These are phyloP conservation scores for Golubevia sp. DNA, from an alignment of 1,284 basidiomycete species.

Conservation along the genomic window DNA sequence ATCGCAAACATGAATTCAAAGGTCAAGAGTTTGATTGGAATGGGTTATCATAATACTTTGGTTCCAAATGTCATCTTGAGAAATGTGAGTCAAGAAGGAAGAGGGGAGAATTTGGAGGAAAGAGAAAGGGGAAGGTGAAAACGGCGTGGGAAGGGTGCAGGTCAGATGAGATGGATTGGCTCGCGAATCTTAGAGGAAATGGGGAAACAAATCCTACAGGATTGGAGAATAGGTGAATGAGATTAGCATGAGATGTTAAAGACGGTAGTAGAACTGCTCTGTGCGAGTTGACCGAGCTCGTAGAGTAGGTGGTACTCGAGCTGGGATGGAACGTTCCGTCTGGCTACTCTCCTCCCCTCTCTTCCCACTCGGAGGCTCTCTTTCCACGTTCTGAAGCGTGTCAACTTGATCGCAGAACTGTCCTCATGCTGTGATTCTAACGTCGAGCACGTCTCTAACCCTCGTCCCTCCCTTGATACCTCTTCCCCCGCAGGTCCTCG, in stretches of 20 bases:
- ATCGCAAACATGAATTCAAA: conserved; percentile 78
- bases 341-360: background rate
- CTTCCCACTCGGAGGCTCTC: background rate
- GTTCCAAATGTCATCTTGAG: conserved; percentile 56
- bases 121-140: too few relatives aligned
- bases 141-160: background rate
- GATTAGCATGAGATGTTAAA: too few relatives aligned
- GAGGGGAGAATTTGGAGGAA: too few relatives aligned
- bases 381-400: background rate
- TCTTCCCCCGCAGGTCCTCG: conserved; percentile 72
- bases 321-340: conserved; percentile 64
- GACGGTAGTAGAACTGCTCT: too few relatives aligned
- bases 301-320: too few relatives aligned
- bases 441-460: background rate
- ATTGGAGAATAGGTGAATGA: too few relatives aligned
- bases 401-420: conserved; percentile 15
- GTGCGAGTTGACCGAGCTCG: too few relatives aligned
- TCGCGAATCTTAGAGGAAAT: too few relatives aligned
- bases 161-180: background rate
- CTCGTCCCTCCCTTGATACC: background rate
- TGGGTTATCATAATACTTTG: conserved; percentile 80
- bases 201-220: too few relatives aligned
- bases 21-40: conserved; percentile 92
- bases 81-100: conserved; percentile 35
- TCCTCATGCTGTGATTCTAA: conserved; percentile 8